phyloP scores from a whole-genome alignment of 257 asterid genomes.

The Ballota nigra region DNA sequence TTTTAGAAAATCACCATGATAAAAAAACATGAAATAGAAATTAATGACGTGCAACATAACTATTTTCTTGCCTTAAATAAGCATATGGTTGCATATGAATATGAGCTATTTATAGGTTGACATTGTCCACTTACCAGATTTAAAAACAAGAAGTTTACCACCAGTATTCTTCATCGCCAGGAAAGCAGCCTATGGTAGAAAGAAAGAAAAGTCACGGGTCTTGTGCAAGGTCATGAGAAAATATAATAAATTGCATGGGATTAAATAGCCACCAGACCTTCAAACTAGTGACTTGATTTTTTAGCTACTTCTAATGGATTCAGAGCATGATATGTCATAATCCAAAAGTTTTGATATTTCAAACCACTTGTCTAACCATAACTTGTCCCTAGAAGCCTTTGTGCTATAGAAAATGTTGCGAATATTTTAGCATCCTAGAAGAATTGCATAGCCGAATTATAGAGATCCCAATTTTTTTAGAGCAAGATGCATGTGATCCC shows the following conservation, averaged over 20 bases:
- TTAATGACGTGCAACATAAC: not conserved
- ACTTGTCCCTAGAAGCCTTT: not conserved
- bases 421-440: not conserved
- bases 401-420: not conserved
- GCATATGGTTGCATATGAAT: not conserved
- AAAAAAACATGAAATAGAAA: not conserved
- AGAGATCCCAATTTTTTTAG: not conserved
- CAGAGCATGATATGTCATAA: not conserved
- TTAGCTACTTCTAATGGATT: not conserved
- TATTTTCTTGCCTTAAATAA: not conserved
- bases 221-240: not conserved
- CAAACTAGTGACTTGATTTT: not conserved
- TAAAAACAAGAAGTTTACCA: slow-evolving; percentile 93
- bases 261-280: not conserved
- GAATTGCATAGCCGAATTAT: not conserved
- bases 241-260: not conserved
- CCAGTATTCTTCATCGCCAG: slow-evolving; percentile 89
- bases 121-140: slow-evolving; percentile 56
- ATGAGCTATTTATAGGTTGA: slow-evolving; percentile 3
- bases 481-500: not conserved
- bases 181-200: slow-evolving; percentile 73
- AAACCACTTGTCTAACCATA: slow-evolving; percentile 11
- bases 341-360: not conserved
- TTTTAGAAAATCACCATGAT: not conserved
- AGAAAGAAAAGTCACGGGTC: slow-evolving; percentile 12